Base-by-base conservation (phyloP, 73 alveolate genomes). In the Paramecium sonneborni region DNA sequence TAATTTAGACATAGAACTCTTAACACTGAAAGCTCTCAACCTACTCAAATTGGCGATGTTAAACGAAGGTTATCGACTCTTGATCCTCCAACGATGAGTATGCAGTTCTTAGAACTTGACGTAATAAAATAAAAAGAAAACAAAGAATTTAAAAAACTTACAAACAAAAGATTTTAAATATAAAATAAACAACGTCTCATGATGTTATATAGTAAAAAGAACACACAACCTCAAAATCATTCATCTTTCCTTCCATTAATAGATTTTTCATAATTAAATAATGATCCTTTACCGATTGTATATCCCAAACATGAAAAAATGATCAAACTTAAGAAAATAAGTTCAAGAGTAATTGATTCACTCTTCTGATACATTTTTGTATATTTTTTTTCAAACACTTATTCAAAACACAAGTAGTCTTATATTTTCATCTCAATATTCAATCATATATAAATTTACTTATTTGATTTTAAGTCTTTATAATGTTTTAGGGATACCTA, bases 51-150 rank as follows among this genome's bases (percentile, higher is more conserved):
- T 58, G 79, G 35, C 1, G 79, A 58, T 21, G 8, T 32, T 18
- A 58, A 21, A 32, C 35, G 79, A 0, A 58, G 24, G n/a, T 32
- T 26, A 26, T 58, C 79, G 4, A 58, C 79, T 2, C 79, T 58
- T 58, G 79, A 58, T 58, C 79, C 79, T 58, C 79, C 79, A 58
- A 58, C 79, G 1, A 58, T 58, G 79, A 58, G 79, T 32, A n/a
- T 58, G 79, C 44, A 58, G 10, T 21, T 11, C 35, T 32, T 58
- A 32, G 79, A 58, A 58, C 35, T 58, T 21, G 79, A 58, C 3
- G 35, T 58, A 24, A 58, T 58, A 6, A 24, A 4, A 58, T 32
- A 21, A 26, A 24, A 24, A 11, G 43, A 23, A 58, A 26, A 26
- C 35, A 24, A 24, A 26, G 18, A 21, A 58, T 26, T 32, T 15